A percentile compares a stretch with the other conserved stretches of the same genome.
Conservation (phyloP, 2,329 filamentous ascomycete genomes). For the Coniochaeta prunicola region DNA sequence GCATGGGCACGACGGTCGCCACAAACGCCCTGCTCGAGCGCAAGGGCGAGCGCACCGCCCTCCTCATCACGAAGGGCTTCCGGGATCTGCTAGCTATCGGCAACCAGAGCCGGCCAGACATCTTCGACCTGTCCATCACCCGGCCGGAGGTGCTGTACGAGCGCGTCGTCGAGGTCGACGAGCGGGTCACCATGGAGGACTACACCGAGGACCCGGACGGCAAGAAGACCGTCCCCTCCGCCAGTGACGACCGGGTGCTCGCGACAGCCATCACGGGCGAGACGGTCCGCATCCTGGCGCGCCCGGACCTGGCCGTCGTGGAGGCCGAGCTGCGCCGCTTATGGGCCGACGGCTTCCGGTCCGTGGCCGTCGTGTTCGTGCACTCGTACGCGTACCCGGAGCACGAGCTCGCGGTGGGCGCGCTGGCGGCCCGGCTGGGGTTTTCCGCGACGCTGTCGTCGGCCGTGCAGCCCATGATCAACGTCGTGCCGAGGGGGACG, state of each 20-base stretch:
- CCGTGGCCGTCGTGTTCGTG: slow-evolving; percentile 26
- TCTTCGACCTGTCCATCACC: slow-evolving; percentile 65
- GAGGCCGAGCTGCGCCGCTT: slow-evolving; percentile 50
- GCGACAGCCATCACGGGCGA: slow-evolving; percentile 62
- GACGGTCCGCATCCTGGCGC: slow-evolving; percentile 57
- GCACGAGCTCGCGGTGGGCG: slow-evolving; percentile 9
- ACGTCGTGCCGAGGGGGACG: slow-evolving; percentile 61
- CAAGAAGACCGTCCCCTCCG: slow-evolving; percentile 37
- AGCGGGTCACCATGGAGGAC: slow-evolving; percentile 66
- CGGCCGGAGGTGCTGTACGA: slow-evolving; percentile 65
- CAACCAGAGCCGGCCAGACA: slow-evolving; percentile 65
- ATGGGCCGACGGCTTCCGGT: slow-evolving; percentile 49
- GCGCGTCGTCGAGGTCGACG: slow-evolving; percentile 63
- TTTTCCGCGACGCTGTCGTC: slow-evolving; percentile 63
- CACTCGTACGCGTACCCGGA: slow-evolving; percentile 12
- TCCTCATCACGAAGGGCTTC: slow-evolving; percentile 67
- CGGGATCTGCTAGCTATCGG: slow-evolving; percentile 65
- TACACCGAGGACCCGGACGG: slow-evolving; percentile 61
- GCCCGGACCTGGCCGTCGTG: slow-evolving; percentile 48
- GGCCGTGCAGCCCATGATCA: slow-evolving; percentile 68
- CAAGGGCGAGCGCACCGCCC: slow-evolving; percentile 64
- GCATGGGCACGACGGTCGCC: slow-evolving; percentile 76
- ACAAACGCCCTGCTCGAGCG: slow-evolving; percentile 71
- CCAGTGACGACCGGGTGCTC: slow-evolving; percentile 20
- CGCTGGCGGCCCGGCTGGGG: slow-evolving; percentile 26